Base-by-base conservation (phyloP, 345 rosid species). In the Aethionema arabicum region DNA sequence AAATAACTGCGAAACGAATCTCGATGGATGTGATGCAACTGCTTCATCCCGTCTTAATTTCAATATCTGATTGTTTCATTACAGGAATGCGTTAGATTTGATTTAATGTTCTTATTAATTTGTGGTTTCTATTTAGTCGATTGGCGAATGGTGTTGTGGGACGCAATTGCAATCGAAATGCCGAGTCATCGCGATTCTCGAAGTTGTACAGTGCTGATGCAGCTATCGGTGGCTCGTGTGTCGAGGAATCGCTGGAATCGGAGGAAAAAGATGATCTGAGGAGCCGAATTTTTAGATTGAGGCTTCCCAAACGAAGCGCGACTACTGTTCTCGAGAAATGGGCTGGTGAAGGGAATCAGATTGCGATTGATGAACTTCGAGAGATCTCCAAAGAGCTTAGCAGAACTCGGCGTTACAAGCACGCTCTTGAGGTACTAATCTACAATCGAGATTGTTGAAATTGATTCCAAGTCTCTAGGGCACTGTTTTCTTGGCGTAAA, bases 251-350 rank as follows among this genome's bases (percentile, higher is more conserved):
- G 11, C 15, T 37, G 6, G 65, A 32, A 44, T 37, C 66, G 1
- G 76, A 68, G 41, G 89, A 77, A 63, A 68, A 55, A 30, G 87
- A 81, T 53, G 90, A 85, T 67, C 75, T 92, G 79, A 83, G 45
- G 66, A 80, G 88, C 75, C 76, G 84, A 62, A 85, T 92, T 58
- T 74, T 92, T 61, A 76, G 90, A 76, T 76, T 92, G 65, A 76
- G 96, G 47, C 76, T 87, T 43, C 95, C 95, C 3, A 92, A 92
- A 66, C 74, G 98, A 55, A 89, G 98, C 54, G 97, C 76, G 33
- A 71, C 81, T 42, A 78, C 83, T 16, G 82, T 89, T 58, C 75
- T 92, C 39, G 82, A 82, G 77, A 92, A 71, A 72, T 92, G 98
- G 98, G 65, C 82, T 38, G 76, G 79, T 7, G 91, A 89, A 70